These are phyloP conservation scores for Phytophthora rubi DNA, from an alignment of 352 stramenopile genomes.

Conservation along the genomic window DNA sequence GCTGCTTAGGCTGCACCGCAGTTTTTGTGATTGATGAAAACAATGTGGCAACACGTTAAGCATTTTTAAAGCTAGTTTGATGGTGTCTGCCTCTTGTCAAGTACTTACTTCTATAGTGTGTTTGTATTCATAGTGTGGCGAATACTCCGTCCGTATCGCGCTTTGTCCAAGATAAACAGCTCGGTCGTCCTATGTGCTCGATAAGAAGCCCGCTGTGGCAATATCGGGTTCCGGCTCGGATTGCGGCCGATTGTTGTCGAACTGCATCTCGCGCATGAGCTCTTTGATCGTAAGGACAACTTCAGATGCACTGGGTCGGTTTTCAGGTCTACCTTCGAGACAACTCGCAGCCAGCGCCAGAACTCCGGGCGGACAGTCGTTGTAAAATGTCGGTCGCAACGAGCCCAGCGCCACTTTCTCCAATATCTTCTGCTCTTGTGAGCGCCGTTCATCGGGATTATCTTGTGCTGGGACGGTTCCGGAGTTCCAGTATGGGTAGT, in stretches of 20 bases:
- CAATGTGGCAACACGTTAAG: conserved; percentile 7
- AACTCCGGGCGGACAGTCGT: conserved; percentile 51
- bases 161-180: conserved; percentile 6
- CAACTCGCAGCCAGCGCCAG: conserved; percentile 49
- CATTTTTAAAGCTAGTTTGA: conserved; percentile 3
- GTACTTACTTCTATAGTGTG: conserved; percentile 15
- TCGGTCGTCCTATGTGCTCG: conserved; percentile 12
- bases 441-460: conserved; percentile 35
- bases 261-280: conserved; percentile 36
- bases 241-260: conserved; percentile 16
- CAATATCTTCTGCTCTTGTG: conserved; percentile 51
- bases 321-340: conserved; percentile 50
- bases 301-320: conserved; percentile 47
- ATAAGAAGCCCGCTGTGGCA: conserved; percentile 38
- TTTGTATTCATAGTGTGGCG: conserved; percentile 31
- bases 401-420: conserved; percentile 44
- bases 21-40: conserved; percentile 1
- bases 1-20: conserved; percentile 10
- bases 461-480: conserved; percentile 35
- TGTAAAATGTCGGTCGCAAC: conserved; percentile 58
- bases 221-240: conserved; percentile 36
- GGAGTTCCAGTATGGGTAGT: conserved; percentile 57
- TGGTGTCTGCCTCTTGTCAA: conserved; percentile 5
- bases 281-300: conserved; percentile 49
- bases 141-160: conserved; percentile 20